Percentiles rank a stretch among this genome's conserved stretches.
These are phyloP conservation scores for Plicaturopsis crispa DNA, from an alignment of 768 basidiomycete species.

Conservation along the genomic window DNA sequence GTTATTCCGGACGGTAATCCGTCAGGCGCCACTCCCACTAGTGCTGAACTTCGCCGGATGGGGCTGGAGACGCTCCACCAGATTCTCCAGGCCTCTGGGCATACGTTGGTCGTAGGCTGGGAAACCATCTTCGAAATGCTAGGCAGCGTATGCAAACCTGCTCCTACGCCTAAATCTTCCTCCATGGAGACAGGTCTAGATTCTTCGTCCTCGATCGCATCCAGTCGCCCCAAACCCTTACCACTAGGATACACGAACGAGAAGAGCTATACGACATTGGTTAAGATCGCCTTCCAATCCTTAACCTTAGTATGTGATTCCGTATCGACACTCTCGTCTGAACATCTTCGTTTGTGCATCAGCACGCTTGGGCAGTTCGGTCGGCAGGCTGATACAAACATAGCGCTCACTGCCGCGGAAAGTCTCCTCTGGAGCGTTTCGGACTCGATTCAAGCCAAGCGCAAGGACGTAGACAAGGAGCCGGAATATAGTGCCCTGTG, in stretches of 20 bases:
- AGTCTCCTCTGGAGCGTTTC: constrained; percentile 94
- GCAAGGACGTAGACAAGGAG: constrained; percentile 54
- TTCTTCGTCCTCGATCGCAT: constrained; percentile 30
- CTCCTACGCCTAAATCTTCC: constrained; percentile 23
- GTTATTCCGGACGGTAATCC: constrained; percentile 36
- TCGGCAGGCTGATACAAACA: constrained; percentile 90
- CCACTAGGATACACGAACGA: constrained; percentile 54
- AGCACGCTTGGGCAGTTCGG: constrained; percentile 88
- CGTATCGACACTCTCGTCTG: constrained; percentile 69
- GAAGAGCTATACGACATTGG: constrained; percentile 64
- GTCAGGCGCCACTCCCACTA: constrained; percentile 22
- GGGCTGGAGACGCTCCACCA: constrained; percentile 86
- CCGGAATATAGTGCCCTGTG: constrained; percentile 81
- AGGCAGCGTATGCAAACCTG: constrained; percentile 73
- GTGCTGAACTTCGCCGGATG: constrained; percentile 71
- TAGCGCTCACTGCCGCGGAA: constrained; percentile 89
- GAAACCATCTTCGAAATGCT: constrained; percentile 90
- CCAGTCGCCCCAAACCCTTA: constrained; percentile 33
- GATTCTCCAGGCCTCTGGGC: constrained; percentile 86
- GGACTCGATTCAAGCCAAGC: constrained; percentile 85
- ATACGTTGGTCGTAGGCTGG: constrained; percentile 91
- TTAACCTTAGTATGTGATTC: constrained; percentile 93
- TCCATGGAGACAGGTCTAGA: constrained; percentile 33
- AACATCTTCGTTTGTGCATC: constrained; percentile 84
- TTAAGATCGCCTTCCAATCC: constrained; percentile 92